Conservation (phyloP, 371 early-diverging fungal species). For the Lichtheimia ramosa region DNA sequence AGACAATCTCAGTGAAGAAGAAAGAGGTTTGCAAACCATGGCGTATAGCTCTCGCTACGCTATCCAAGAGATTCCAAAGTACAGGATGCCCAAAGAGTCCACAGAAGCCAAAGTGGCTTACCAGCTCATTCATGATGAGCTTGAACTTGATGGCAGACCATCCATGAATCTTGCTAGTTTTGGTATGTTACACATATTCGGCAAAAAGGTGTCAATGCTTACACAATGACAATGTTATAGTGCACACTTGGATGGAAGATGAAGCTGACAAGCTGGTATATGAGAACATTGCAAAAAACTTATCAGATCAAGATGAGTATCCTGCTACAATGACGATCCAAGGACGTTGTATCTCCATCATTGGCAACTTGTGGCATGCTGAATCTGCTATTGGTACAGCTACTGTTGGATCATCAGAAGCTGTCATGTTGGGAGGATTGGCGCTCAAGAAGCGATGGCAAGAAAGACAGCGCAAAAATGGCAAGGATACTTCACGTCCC, state of each 20-base stretch:
- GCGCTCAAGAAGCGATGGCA: slow-evolving; percentile 73
- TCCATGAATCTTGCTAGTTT: slow-evolving; percentile 61
- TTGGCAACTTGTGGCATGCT: slow-evolving; percentile 59
- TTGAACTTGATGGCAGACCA: slow-evolving; percentile 66
- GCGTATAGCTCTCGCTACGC: slow-evolving; percentile 56
- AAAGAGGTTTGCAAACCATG: slow-evolving; percentile 7
- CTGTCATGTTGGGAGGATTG: slow-evolving; percentile 64
- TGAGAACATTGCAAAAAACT: slow-evolving; percentile 63
- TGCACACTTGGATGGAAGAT: slow-evolving; percentile 70
- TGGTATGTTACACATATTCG: slow-evolving; percentile 19
- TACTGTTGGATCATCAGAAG: slow-evolving; percentile 68
- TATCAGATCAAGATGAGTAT: slow-evolving; percentile 61
- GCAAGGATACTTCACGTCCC: slow-evolving; percentile 56
- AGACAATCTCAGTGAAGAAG: background rate
- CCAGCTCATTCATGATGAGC: slow-evolving; percentile 63
- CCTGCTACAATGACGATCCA: slow-evolving; percentile 59
- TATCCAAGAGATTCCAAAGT: slow-evolving; percentile 46
- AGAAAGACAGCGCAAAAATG: slow-evolving; percentile 35
- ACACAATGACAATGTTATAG: slow-evolving; percentile 1
- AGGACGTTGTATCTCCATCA: slow-evolving; percentile 59
- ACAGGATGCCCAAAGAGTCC: slow-evolving; percentile 37
- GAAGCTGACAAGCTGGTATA: slow-evolving; percentile 67
- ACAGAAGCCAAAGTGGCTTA: slow-evolving; percentile 53
- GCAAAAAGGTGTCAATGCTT: background rate
- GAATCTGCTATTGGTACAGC: slow-evolving; percentile 52